Conservation (phyloP, 1,284 basidiomycete genomes). For the Mycena sp. region DNA sequence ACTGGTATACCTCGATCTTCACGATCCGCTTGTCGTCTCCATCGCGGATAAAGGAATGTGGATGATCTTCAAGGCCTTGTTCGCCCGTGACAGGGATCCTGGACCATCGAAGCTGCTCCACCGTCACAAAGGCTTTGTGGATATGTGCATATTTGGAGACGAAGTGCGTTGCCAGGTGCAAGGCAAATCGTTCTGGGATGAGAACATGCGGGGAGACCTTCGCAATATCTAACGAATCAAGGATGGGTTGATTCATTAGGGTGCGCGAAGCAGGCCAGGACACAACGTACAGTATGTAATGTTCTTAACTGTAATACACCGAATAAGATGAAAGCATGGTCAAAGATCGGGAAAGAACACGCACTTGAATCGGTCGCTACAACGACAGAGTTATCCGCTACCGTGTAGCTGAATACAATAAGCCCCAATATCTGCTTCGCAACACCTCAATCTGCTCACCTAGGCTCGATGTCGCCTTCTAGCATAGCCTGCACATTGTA, state of each 20-base stretch:
- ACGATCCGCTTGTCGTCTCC: conserved; percentile 89
- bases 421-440: background rate
- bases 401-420: conserved; percentile 66
- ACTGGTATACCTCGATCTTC: conserved; percentile 61
- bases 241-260: background rate
- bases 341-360: conserved; percentile 38
- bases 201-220: conserved; percentile 89
- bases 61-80: conserved; percentile 58
- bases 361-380: conserved; percentile 90
- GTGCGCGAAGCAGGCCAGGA: background rate
- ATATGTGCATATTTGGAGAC: conserved; percentile 88
- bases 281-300: conserved; percentile 81
- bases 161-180: conserved; percentile 88
- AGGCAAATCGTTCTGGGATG: conserved; percentile 85
- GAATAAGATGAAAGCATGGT: background rate
- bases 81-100: conserved; percentile 69
- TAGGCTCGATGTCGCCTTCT: conserved; percentile 82
- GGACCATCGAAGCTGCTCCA: conserved; percentile 89
- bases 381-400: conserved; percentile 85
- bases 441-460: conserved; percentile 47
- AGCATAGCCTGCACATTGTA: conserved; percentile 83
- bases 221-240: conserved; percentile 69
- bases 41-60: conserved; percentile 88
- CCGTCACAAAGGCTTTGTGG: conserved; percentile 76
- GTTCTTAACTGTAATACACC: conserved; percentile 80